Evolutionary conservation across 2,329 filamentous ascomycete genomes (phyloP).

Genomic region (Lecanosticta acicola): DNA sequence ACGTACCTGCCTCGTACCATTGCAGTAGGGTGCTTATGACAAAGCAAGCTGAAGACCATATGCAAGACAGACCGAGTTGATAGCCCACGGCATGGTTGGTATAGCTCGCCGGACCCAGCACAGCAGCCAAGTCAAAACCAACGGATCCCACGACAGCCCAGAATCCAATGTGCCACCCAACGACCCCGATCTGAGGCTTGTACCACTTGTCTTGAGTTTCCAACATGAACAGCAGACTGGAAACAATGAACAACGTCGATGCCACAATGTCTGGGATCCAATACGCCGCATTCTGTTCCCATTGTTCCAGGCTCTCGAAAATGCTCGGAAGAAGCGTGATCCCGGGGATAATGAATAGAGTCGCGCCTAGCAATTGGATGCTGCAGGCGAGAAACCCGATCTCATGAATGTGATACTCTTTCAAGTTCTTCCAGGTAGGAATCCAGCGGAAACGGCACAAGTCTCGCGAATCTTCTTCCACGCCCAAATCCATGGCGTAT

Average conservation of each 20-base stretch:
- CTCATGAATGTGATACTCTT: slow-evolving; percentile 21
- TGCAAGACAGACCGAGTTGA: neutral
- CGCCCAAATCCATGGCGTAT: slow-evolving; percentile 5
- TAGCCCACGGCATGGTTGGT: neutral
- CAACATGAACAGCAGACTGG: slow-evolving; percentile 23
- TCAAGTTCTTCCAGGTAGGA: slow-evolving; percentile 18
- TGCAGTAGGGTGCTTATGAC: neutral
- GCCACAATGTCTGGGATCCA: slow-evolving; percentile 26
- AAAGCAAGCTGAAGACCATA: neutral
- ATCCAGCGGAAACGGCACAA: slow-evolving; percentile 5
- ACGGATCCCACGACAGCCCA: slow-evolving; percentile 22
- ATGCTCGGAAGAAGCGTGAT: slow-evolving; percentile 24
- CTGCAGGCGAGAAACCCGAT: slow-evolving; percentile 24
- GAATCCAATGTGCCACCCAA: slow-evolving; percentile 28
- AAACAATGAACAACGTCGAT: slow-evolving; percentile 21
- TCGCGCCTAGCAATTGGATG: slow-evolving; percentile 23
- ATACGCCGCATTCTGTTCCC: slow-evolving; percentile 17
- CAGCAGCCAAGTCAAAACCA: slow-evolving; percentile 19
- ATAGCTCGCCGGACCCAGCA: neutral
- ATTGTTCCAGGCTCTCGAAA: slow-evolving; percentile 13
- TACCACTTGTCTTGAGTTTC: slow-evolving; percentile 28
- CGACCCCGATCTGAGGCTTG: slow-evolving; percentile 13
- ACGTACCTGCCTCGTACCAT: neutral
- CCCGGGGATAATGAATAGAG: slow-evolving; percentile 19
- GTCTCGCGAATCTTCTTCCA: neutral